A percentile compares a stretch with the other conserved stretches of the same genome.
These are phyloP conservation scores for Porphyrellus sp. DNA, from an alignment of 1,284 basidiomycete genomes.

Conservation along the genomic window DNA sequence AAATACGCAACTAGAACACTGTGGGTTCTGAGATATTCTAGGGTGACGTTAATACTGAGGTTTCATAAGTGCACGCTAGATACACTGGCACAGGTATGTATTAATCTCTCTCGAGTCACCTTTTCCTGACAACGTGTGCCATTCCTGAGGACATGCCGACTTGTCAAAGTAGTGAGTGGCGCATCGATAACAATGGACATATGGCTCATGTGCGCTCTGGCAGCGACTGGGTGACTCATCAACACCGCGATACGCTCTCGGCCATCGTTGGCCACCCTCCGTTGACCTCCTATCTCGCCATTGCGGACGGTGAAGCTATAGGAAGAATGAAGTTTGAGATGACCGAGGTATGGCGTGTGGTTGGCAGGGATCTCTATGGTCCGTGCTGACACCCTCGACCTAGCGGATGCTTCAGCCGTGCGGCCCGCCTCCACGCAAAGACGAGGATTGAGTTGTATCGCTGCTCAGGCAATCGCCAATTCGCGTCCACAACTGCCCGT, in stretches of 20 bases:
- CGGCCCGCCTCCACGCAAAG: conserved; percentile 90
- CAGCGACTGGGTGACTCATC: conserved; percentile 97
- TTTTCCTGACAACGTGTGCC: conserved; percentile 5
- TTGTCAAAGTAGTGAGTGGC: conserved; percentile 83
- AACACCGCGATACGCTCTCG: conserved; percentile 91
- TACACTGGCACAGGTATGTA: conserved; percentile 88
- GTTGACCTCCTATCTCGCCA: conserved; percentile 81
- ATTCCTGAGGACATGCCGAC: conserved; percentile 78
- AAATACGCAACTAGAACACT: conserved; percentile 89
- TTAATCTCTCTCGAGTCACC: not conserved
- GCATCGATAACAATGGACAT: conserved; percentile 1
- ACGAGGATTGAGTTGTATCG: conserved; percentile 58
- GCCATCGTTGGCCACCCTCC: conserved; percentile 91
- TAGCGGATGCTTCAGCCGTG: conserved; percentile 99
- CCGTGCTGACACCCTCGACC: conserved; percentile 7
- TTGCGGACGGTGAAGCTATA: conserved; percentile 91
- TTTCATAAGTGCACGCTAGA: conserved; percentile 78
- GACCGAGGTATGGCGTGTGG: conserved; percentile 76
- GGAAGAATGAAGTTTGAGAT: conserved; percentile 93
- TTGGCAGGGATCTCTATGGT: not conserved
- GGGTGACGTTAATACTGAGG: conserved; percentile 12
- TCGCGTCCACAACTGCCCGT: no score
- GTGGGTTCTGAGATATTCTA: conserved; percentile 45
- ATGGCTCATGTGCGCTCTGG: conserved; percentile 8
- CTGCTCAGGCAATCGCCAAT: no score